Base-by-base conservation (phyloP, 768 basidiomycete species). In the Antrodiella citrinella region DNA sequence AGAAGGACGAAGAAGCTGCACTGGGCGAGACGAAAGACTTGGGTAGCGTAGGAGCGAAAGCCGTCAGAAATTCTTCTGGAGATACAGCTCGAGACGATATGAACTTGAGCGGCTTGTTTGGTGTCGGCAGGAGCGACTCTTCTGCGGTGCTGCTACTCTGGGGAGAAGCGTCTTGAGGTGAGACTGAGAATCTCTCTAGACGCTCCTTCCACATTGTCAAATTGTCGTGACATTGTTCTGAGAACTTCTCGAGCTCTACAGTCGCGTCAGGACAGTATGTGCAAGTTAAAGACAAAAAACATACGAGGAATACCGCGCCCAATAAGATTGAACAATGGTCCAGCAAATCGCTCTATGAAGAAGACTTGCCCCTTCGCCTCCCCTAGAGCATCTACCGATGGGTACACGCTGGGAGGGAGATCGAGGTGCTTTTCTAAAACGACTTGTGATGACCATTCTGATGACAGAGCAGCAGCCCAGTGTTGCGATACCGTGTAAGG, bases 371-470 rank as follows among this genome's bases (percentile, higher is more conserved):
- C 82, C 54, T 79, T 75, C 22, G 87, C 91, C 66, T 89, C 86
- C 42, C 76, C 75, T 2, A 85, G 62, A 4, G 79, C 71, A 22
- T 68, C 71, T 25, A 75, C 74, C 23, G 73, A 69, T 38, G 66
- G 68, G 38, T 63, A 64, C n/a, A 82, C 73, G 2, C 76, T 74
- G 5, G 74, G 68, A 15, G 85, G 83, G 24, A 98, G 72, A 26
- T 81, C 75, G 48, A 91, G 79, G 49, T 82, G 77, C 54, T 79
- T 75, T 65, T 99, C 96, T 3, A 97, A 76, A n/a, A 75, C 71
- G 1, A 91, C 87, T 65, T 99, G 96, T 10, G 80, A 81, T 5
- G 80, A 74, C 96, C 96, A 98, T 69, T 99, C 96, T 48, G 83
- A 74, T 67, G 86, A 79, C 35, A 99, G 68, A 2, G 90, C 92